These are phyloP conservation scores for Orbilia blumenaviensis DNA, from an alignment of 2,329 filamentous ascomycete species.

Conservation along the genomic window DNA sequence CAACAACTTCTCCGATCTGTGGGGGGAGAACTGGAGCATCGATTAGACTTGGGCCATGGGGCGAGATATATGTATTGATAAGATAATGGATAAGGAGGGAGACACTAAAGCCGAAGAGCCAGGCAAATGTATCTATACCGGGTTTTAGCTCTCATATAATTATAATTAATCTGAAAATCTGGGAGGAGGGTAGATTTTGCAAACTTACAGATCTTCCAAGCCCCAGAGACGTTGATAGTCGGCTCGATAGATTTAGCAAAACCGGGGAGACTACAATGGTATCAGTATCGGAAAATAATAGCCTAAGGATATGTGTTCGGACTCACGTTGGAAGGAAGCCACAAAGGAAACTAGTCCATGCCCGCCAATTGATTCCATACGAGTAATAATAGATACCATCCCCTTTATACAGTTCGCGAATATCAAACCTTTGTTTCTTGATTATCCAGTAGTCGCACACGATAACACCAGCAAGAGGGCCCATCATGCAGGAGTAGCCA, in stretches of 20 bases:
- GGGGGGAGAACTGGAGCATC: conserved; percentile 49
- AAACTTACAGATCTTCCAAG: conserved; percentile 59
- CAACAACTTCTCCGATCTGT: conserved; percentile 48
- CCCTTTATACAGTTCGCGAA: conserved; percentile 63
- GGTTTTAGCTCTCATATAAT: conserved; percentile 20
- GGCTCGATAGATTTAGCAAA: conserved; percentile 61
- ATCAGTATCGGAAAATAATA: not conserved
- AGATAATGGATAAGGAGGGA: conserved; percentile 61
- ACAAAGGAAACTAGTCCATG: conserved; percentile 59
- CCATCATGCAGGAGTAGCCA: conserved; percentile 61
- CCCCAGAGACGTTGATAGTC: conserved; percentile 61
- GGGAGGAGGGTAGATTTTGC: not conserved
- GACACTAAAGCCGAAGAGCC: conserved; percentile 62
- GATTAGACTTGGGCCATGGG: conserved; percentile 44
- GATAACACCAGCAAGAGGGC: conserved; percentile 63
- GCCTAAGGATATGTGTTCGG: not conserved
- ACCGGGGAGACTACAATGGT: conserved; percentile 59
- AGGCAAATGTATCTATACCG: conserved; percentile 62
- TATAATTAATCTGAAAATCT: no score
- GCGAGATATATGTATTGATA: conserved; percentile 62
- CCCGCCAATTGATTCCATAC: conserved; percentile 60
- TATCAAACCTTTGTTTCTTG: conserved; percentile 61
- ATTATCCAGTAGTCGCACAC: conserved; percentile 63
- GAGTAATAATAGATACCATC: conserved; percentile 62
- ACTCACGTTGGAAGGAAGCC: conserved; percentile 58